These are phyloP conservation scores for Arctostaphylos glauca DNA, from an alignment of 148 eudicot genomes.

Conservation along the genomic window DNA sequence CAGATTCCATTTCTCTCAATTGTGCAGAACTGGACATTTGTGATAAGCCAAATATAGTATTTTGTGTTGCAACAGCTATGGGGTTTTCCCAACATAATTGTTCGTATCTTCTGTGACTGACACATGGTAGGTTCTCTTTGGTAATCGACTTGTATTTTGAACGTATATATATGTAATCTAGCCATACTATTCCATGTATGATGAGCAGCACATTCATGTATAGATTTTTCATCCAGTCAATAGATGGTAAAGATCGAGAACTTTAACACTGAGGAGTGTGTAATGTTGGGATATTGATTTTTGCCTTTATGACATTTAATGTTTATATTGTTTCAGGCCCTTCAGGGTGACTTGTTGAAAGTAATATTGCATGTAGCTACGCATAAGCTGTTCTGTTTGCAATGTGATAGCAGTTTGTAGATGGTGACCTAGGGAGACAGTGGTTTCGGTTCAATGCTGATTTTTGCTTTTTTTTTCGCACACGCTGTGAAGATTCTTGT, in stretches of 20 bases:
- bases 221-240: not conserved
- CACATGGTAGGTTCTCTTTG: not conserved
- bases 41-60: not conserved
- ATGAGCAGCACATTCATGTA: not conserved
- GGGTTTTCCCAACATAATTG: not conserved
- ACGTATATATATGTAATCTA: not conserved
- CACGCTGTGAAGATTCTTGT: slow-evolving; percentile 61
- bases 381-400: not conserved
- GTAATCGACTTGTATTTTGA: not conserved
- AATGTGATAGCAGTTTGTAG: not conserved
- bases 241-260: not conserved
- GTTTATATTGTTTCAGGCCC: too few species aligned
- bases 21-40: not conserved
- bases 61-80: not conserved
- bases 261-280: not conserved
- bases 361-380: too few species aligned
- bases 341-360: not conserved
- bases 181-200: not conserved
- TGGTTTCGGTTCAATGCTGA: not conserved
- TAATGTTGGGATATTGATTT: not conserved
- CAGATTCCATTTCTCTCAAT: not conserved
- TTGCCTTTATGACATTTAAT: not conserved
- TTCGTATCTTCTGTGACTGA: not conserved
- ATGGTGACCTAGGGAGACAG: not conserved
- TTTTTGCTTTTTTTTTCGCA: not conserved